phyloP scores from a whole-genome alignment of 345 rosid genomes.

The Syzygium aqueum region DNA sequence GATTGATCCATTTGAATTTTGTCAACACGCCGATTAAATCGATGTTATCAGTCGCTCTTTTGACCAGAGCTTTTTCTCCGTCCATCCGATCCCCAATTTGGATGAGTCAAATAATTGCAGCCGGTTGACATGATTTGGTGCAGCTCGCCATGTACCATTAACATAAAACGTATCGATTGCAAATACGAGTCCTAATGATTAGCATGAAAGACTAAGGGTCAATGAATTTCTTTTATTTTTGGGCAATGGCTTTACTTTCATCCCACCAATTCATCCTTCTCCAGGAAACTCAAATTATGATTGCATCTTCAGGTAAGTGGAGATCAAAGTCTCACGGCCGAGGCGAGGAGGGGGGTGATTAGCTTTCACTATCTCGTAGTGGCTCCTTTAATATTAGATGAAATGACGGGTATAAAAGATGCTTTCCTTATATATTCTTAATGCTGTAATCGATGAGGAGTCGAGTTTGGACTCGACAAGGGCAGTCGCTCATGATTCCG shows the following conservation, averaged over 20 bases:
- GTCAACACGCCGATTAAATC: not conserved
- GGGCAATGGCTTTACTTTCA: no score
- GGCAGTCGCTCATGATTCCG: not conserved
- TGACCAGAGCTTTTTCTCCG: not conserved
- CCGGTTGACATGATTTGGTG: not conserved
- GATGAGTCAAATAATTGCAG: not conserved
- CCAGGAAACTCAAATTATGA: not conserved
- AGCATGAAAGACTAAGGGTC: not conserved
- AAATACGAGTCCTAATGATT: not conserved
- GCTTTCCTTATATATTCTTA: not conserved
- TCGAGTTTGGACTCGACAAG: not conserved
- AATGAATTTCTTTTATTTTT: not conserved
- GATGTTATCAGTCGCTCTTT: not conserved
- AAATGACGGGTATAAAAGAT: not conserved
- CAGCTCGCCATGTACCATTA: not conserved
- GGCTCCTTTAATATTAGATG: not conserved
- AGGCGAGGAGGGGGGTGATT: not conserved
- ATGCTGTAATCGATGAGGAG: not conserved
- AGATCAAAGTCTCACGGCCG: not conserved
- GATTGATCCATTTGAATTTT: not conserved
- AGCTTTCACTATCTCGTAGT: not conserved
- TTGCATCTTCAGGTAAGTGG: not conserved
- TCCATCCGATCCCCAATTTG: not conserved
- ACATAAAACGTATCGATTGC: no score
- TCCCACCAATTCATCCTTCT: not conserved